Percentiles rank a stretch among this genome's conserved stretches.
phyloP scores from a whole-genome alignment of 2,329 filamentous ascomycete genomes.

The Aspergillus cejpii region DNA sequence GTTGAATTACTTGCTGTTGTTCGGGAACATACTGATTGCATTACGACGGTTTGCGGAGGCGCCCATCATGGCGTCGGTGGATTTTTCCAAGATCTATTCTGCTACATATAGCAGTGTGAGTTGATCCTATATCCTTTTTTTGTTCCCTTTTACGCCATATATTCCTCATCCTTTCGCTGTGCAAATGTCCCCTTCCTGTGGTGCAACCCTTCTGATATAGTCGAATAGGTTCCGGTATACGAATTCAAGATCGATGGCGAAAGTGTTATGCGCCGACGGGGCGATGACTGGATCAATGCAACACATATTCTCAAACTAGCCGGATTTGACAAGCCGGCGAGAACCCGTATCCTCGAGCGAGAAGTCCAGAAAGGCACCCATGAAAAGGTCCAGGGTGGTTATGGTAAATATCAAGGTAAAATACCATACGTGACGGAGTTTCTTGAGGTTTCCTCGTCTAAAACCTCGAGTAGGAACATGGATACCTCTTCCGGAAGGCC shows the following conservation, averaged over 20 bases:
- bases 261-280: conserved; percentile 91
- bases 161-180: not conserved
- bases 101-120: conserved; percentile 59
- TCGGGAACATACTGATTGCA: conserved; percentile 19
- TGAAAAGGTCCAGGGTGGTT: conserved; percentile 96
- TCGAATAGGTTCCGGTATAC: conserved; percentile 76
- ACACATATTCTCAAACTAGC: conserved; percentile 97
- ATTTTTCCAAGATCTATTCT: conserved; percentile 51
- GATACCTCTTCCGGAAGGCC: conserved; percentile 80
- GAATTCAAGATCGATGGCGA: conserved; percentile 82
- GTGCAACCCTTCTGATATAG: conserved; percentile 4
- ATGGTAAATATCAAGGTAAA: conserved; percentile 93
- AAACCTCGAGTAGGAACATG: conserved; percentile 64
- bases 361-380: conserved; percentile 95
- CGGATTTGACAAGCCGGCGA: conserved; percentile 91
- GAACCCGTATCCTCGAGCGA: conserved; percentile 89
- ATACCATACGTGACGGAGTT: not conserved
- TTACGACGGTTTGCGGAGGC: conserved; percentile 17
- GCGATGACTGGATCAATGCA: conserved; percentile 98
- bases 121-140: conserved; percentile 7
- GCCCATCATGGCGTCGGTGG: conserved; percentile 31
- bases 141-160: not conserved
- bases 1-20: conserved; percentile 15
- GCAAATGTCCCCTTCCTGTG: not conserved
- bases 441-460: not conserved